Evolutionary conservation across 108 stramenopile species (phyloP).

Genomic region (Cyclotella kingstonii): DNA sequence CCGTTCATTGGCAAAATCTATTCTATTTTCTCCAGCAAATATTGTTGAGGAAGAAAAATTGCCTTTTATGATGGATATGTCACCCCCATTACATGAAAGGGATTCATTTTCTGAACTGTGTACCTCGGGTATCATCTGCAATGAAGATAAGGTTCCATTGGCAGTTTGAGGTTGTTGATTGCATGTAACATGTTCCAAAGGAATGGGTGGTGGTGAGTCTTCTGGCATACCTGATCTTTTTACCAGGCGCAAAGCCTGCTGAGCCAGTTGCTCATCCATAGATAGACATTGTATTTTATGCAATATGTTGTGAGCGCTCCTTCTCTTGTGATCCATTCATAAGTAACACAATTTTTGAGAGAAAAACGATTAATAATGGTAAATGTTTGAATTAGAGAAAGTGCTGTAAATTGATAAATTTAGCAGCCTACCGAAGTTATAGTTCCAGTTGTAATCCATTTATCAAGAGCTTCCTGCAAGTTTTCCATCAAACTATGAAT

Average conservation of each 20-base stretch:
- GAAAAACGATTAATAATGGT: not conserved
- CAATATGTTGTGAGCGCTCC: slow-evolving; percentile 56
- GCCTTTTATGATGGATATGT: slow-evolving; percentile 27
- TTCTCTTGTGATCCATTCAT: not conserved
- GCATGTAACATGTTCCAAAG: slow-evolving; percentile 28
- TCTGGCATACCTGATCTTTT: slow-evolving; percentile 66
- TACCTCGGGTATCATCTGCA: not conserved
- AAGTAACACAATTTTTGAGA: not conserved
- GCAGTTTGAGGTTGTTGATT: slow-evolving; percentile 16
- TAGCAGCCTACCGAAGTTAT: slow-evolving; percentile 41
- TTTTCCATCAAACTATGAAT: slow-evolving; percentile 59
- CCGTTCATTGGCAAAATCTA: slow-evolving; percentile 42
- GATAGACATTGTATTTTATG: slow-evolving; percentile 54
- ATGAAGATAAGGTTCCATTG: not conserved
- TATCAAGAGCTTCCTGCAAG: slow-evolving; percentile 55
- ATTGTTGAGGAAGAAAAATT: not conserved
- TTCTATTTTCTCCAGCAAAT: slow-evolving; percentile 35
- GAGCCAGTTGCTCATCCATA: slow-evolving; percentile 38
- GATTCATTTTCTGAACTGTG: not conserved
- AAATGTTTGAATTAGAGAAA: not conserved
- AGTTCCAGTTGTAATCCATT: slow-evolving; percentile 51
- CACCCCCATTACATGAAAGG: not conserved
- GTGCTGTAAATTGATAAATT: not conserved
- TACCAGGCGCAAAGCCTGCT: slow-evolving; percentile 48
- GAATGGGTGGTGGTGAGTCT: slow-evolving; percentile 21